These are phyloP conservation scores for Tetrahymena elliotti DNA, from an alignment of 73 alveolate genomes.

Conservation along the genomic window DNA sequence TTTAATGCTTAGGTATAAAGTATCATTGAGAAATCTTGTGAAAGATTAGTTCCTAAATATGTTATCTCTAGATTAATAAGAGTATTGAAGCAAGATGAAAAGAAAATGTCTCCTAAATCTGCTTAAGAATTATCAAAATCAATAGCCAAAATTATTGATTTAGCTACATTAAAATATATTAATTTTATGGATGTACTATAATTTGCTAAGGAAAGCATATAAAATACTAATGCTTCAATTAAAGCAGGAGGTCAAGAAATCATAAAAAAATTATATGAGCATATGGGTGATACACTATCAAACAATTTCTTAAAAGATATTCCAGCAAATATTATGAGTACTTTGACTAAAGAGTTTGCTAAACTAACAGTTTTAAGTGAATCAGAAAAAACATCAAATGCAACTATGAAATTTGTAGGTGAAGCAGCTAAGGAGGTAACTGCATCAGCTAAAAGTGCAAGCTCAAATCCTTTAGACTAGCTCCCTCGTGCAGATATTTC, in stretches of 20 bases:
- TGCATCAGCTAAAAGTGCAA: neutral
- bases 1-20: conserved; percentile 18
- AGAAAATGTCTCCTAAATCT: conserved; percentile 11
- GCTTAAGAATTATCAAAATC: conserved; percentile 1
- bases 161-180: conserved; percentile 7
- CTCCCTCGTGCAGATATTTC: conserved; percentile 41
- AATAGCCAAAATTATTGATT: conserved; percentile 8
- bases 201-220: conserved; percentile 20
- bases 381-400: neutral
- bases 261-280: conserved; percentile 7
- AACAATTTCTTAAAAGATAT: conserved; percentile 1
- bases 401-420: conserved; percentile 16
- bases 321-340: conserved; percentile 4
- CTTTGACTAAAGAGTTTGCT: conserved; percentile 16
- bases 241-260: conserved; percentile 14
- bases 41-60: conserved; percentile 19
- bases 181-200: conserved; percentile 11
- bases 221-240: conserved; percentile 8
- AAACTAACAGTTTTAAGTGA: conserved; percentile 3
- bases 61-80: conserved; percentile 1
- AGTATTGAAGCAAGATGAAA: conserved; percentile 1
- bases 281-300: conserved; percentile 13
- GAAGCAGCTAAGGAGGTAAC: conserved; percentile 20
- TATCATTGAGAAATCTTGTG: conserved; percentile 21
- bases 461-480: conserved; percentile 6